Evolutionary conservation across 176 grass and related monocot species (phyloP).

Genomic region (Eragrostis curvula): DNA sequence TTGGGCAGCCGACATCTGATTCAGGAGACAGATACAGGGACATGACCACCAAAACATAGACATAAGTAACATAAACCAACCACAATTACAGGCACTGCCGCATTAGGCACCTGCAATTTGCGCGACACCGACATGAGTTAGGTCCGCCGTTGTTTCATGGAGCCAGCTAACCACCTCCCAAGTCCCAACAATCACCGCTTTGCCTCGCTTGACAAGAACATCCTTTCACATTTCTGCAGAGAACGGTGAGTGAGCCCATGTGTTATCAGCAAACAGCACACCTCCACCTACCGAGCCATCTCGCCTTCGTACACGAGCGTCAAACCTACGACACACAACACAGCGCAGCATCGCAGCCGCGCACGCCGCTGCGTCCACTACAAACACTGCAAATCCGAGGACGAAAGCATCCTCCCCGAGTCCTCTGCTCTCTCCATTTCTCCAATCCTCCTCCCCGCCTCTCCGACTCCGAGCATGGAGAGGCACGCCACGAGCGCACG

Average conservation of each 20-base stretch:
- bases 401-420: neutral
- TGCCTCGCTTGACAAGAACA: neutral
- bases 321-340: slow-evolving; percentile 14
- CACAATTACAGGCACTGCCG: neutral
- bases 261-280: slow-evolving; percentile 11
- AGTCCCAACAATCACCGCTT: neutral
- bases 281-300: neutral
- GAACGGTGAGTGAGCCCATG: slow-evolving; percentile 12
- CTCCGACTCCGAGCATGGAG: slow-evolving; percentile 30
- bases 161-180: slow-evolving; percentile 30
- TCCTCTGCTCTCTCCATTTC: neutral
- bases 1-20: neutral
- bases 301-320: neutral
- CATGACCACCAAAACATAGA: neutral
- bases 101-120: slow-evolving; percentile 7
- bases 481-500: slow-evolving; percentile 21
- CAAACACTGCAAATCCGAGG: slow-evolving; percentile 3
- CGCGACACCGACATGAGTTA: slow-evolving; percentile 16
- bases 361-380: neutral
- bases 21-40: neutral
- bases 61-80: neutral
- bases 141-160: neutral
- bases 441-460: too few relatives aligned
- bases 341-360: neutral
- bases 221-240: neutral